Evolutionary conservation across 352 stramenopile species (phyloP).

Genomic region (Globisporangium emineosum): DNA sequence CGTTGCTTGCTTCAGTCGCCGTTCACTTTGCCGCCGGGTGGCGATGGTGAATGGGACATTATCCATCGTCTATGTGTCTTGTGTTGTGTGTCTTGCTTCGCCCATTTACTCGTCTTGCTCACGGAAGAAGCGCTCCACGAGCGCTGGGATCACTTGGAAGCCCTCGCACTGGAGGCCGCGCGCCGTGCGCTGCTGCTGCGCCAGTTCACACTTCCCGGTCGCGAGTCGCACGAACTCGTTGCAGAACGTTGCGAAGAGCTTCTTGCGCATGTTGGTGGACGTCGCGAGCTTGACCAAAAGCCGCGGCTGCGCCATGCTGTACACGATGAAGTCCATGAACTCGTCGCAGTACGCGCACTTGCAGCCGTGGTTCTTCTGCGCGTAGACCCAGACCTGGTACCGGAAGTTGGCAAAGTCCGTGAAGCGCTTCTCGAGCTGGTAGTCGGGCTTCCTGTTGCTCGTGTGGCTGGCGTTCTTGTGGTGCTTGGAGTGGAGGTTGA

Average conservation of each 20-base stretch:
- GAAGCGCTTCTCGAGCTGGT: slow-evolving; percentile 32
- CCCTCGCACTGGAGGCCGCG: background rate
- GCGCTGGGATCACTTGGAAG: background rate
- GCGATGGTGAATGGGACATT: background rate
- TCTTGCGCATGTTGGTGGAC: slow-evolving; percentile 9
- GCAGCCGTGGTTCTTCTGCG: slow-evolving; percentile 31
- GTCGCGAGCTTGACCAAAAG: slow-evolving; percentile 12
- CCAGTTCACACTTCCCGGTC: background rate
- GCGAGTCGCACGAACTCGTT: slow-evolving; percentile 24
- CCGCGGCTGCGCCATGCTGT: slow-evolving; percentile 29
- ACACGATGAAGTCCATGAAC: slow-evolving; percentile 41
- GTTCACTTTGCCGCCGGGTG: background rate
- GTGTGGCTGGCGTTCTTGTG: background rate
- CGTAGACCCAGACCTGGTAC: slow-evolving; percentile 30
- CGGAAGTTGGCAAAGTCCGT: slow-evolving; percentile 40
- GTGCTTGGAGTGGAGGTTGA: background rate
- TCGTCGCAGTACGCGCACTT: slow-evolving; percentile 41
- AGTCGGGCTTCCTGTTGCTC: slow-evolving; percentile 24
- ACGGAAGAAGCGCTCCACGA: slow-evolving; percentile 5
- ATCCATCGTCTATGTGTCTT: background rate
- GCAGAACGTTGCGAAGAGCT: slow-evolving; percentile 14
- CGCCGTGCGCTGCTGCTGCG: slow-evolving; percentile 20
- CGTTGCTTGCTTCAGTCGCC: background rate
- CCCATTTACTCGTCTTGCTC: slow-evolving; percentile 4
- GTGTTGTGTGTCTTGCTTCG: background rate